Base-by-base conservation (phyloP, 257 asterid species). In the Ilex asprella region DNA sequence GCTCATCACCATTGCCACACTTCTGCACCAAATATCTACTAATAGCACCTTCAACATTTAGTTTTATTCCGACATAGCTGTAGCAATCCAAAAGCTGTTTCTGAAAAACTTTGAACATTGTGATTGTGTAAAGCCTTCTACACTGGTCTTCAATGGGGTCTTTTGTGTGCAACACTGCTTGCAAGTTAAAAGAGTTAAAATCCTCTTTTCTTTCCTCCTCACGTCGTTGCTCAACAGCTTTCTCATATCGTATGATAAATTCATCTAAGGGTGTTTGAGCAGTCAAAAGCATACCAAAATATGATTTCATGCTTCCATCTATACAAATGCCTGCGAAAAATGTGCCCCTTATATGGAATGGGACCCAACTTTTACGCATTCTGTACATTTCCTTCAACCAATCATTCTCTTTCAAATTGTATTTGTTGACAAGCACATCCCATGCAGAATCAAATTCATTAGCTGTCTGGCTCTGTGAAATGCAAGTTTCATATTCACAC, bases 331-430 rank as follows among this genome's bases (percentile, higher is more conserved):
- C 52, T 10, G 52, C n/a, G n/a, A 46, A 46, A 14, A 46, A 46
- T 14, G 52, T 46, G n/a, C 3, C 52, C 52, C n/a, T 46, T 10
- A 46, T 46, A 46, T 46, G 52, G 4, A 46, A 46, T 46, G 13
- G 52, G n/a, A 46, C 52, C 52, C 52, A 46, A 14, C 52, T 46
- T 14, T 46, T 46, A 3, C 52, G 11, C 52, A 46, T 10, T 46
- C 52, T 46, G 52, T 46, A 46, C 52, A 46, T 46, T 46, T 46
- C 52, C 52, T 46, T 46, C n/a, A 46, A 46, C 52, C 52, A 46
- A 6, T 3, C 11, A 46, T 46, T 46, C n/a, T 46, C 52, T 12
- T 46, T 46, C 52, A 46, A 46, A 6, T 46, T 11, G 10, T 46
- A 46, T 10, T 46, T 46, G 52, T 46, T 46, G 52, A 46, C n/a